Base-by-base conservation (phyloP, 768 basidiomycete species). In the Termitomyces sp. region DNA sequence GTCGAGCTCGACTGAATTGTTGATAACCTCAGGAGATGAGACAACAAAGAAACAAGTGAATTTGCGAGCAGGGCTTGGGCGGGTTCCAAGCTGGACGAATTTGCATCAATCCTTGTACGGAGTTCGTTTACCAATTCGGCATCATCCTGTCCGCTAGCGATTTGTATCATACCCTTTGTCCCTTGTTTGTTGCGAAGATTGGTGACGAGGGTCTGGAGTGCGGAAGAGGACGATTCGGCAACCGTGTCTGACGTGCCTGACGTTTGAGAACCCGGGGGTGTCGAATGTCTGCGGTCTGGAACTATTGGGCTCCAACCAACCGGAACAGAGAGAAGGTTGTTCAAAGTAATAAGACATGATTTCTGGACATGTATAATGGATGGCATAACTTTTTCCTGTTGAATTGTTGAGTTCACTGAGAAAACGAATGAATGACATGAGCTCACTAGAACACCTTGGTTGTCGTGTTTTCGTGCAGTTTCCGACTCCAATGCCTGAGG, bases 301-400 rank as follows among this genome's bases (percentile, higher is more conserved):
- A 85, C 73, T 58, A 84, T 84, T 9, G 83, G 76, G 54, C 73
- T 76, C 84, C 81, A 84, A 58, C 72, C 65, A 2, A 72, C 71
- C 16, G 80, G 75, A 13, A 73, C 75, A 34, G 84, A 83, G 22
- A 91, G 81, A 22, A 92, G 76, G 69, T 83, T 86, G 64, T 85
- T 83, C 49, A 93, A 75, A 2, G 88, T 88, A 76, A 85, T 85
- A 27, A 93, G 66, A 68, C 88, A 91, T 18, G 88, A 89, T 59
- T 78, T 81, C 65, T 91, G 86, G 34, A 93, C 88, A 57, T 81
- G 79, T 15, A 79, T 75, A 62, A 93, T 86, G n/a, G 89, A 91
- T 9, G 87, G 83, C 64, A 87, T 74, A 37, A 91, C 73, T 62
- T 88, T 84, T 61, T 88, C 84, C 61, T 77, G 78, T 83, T 88